Evolutionary conservation across 208 protist species (phyloP).

Genomic region (Wallacemonas rigidus): DNA sequence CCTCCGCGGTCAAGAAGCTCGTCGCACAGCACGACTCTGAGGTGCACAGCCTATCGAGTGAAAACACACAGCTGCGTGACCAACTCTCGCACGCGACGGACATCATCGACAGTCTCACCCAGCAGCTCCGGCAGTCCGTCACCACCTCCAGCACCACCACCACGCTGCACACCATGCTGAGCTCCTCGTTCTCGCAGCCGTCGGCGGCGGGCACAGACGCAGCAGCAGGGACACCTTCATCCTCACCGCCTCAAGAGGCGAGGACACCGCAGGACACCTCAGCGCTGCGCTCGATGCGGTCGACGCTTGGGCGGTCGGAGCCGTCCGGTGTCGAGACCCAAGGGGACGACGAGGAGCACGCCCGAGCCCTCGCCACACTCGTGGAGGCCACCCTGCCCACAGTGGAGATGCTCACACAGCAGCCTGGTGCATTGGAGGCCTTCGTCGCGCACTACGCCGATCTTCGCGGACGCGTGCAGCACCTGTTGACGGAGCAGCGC

Average conservation of each 20-base stretch:
- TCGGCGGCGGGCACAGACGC: too few species aligned
- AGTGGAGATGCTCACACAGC: neutral
- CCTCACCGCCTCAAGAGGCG: too few species aligned
- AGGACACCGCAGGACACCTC: too few species aligned
- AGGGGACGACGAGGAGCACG: too few species aligned
- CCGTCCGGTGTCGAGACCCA: too few species aligned
- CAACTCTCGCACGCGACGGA: constrained; percentile 25
- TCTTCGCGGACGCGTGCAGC: neutral
- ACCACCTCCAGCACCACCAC: neutral
- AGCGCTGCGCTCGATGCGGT: too few species aligned
- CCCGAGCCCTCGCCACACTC: neutral
- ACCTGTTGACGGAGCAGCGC: constrained; percentile 2
- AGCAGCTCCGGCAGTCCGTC: neutral
- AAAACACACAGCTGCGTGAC: constrained; percentile 32
- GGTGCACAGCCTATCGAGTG: constrained; percentile 24
- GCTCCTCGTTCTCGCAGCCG: too few species aligned
- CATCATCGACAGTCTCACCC: constrained; percentile 33
- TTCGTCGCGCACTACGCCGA: constrained; percentile 17
- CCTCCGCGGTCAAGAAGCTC: constrained; percentile 25
- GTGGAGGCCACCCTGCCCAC: neutral
- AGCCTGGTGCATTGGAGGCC: constrained; percentile 4
- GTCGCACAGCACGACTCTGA: constrained; percentile 25
- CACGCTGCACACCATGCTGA: constrained; percentile 10
- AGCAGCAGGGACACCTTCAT: too few species aligned
- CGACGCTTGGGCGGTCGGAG: too few species aligned